These are phyloP conservation scores for Umbelopsis vinacea DNA, from an alignment of 192 early-diverging fungal genomes.

Conservation along the genomic window DNA sequence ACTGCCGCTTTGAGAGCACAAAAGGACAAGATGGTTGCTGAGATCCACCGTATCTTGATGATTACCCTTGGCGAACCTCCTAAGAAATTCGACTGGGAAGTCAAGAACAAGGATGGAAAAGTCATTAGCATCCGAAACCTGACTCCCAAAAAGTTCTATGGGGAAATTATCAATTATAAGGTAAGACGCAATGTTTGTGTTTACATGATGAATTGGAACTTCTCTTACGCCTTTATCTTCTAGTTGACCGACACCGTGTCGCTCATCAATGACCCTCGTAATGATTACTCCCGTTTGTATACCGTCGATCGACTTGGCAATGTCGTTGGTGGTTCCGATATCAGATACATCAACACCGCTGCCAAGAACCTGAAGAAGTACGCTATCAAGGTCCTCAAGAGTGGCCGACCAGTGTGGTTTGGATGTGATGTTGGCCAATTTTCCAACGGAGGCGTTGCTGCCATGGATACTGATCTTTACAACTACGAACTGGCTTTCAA, in stretches of 20 bases:
- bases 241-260: conserved; percentile 68
- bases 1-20: conserved; percentile 46
- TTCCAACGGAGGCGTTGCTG: conserved; percentile 52
- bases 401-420: conserved; percentile 76
- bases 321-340: conserved; percentile 64
- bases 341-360: conserved; percentile 71
- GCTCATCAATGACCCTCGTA: conserved; percentile 77
- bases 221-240: conserved; percentile 2
- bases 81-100: conserved; percentile 65
- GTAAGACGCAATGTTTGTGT: conserved; percentile 38
- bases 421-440: conserved; percentile 79
- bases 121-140: conserved; percentile 56
- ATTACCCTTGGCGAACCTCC: conserved; percentile 78
- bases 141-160: conserved; percentile 67
- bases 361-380: conserved; percentile 61
- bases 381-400: conserved; percentile 60
- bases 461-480: conserved; percentile 64
- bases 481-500: conserved; percentile 73
- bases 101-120: conserved; percentile 74
- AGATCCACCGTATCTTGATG: conserved; percentile 71
- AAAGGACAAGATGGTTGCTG: conserved; percentile 65
- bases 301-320: conserved; percentile 78
- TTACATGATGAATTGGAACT: neutral
- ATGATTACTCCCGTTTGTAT: conserved; percentile 62
- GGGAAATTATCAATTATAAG: conserved; percentile 59